Percentiles rank a stretch among this genome's conserved stretches.
These are phyloP conservation scores for Arabidopsis arenosa DNA, from an alignment of 345 rosid species.

Conservation along the genomic window DNA sequence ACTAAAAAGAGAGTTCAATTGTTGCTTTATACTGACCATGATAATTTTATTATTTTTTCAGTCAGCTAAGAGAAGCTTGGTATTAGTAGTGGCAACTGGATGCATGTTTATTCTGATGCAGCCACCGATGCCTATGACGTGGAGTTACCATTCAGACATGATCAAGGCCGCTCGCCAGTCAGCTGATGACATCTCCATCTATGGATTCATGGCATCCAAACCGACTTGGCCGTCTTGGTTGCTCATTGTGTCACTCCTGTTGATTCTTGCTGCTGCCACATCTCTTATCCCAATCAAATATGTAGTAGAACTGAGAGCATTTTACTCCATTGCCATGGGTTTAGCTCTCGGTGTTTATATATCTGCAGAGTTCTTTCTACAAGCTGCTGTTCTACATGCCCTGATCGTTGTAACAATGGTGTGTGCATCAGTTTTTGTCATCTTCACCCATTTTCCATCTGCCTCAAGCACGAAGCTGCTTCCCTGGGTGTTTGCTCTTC, in stretches of 20 bases:
- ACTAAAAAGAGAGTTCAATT: not conserved
- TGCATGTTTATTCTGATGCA: conserved; percentile 88
- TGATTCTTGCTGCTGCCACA: conserved; percentile 84
- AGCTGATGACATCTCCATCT: conserved; percentile 93
- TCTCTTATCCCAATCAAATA: conserved; percentile 90
- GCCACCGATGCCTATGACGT: conserved; percentile 86
- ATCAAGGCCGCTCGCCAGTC: conserved; percentile 91
- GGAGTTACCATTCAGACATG: conserved; percentile 83
- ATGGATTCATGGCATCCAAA: conserved; percentile 87
- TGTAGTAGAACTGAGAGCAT: conserved; percentile 81
- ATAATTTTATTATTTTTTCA: conserved; percentile 46
- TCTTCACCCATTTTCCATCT: conserved; percentile 97
- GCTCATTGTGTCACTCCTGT: conserved; percentile 79
- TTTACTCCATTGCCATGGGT: conserved; percentile 85
- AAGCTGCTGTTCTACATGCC: conserved; percentile 86
- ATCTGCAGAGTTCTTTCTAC: conserved; percentile 97
- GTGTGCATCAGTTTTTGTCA: conserved; percentile 84
- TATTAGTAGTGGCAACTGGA: conserved; percentile 89
- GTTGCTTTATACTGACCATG: conserved; percentile 30
- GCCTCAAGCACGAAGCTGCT: conserved; percentile 95
- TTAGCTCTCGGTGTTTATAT: conserved; percentile 90
- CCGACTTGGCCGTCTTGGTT: conserved; percentile 99
- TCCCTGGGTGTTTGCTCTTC: conserved; percentile 96
- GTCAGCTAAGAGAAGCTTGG: conserved; percentile 93
- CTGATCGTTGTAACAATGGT: conserved; percentile 85